Conservation (phyloP, 306 rosid species). For the Lithocarpus polystachyus region DNA sequence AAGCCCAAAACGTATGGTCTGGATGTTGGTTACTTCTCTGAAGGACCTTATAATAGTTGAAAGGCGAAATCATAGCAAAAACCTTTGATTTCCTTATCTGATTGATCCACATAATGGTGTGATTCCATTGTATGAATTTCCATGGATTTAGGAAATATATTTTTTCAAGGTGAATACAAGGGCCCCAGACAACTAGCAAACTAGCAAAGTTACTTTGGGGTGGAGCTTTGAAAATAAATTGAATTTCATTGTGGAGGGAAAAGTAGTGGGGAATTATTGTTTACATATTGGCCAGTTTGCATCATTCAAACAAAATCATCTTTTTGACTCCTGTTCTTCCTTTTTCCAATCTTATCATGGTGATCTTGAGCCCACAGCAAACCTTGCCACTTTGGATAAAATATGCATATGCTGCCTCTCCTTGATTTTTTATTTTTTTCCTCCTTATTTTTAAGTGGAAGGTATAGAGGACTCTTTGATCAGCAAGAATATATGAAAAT, state of each 20-base stretch:
- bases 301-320: slow-evolving; percentile 11
- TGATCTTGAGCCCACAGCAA: not conserved
- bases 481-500: not conserved
- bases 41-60: not conserved
- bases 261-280: slow-evolving; percentile 12
- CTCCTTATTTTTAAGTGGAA: not conserved
- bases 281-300: not conserved
- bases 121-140: not conserved
- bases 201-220: slow-evolving; percentile 10
- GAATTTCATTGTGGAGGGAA: slow-evolving; percentile 11
- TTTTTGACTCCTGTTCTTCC: slow-evolving; percentile 1
- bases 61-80: not conserved
- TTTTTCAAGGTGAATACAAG: not conserved
- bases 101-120: not conserved
- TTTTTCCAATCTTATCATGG: not conserved
- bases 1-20: not conserved
- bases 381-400: not conserved
- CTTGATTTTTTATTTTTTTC: too few species aligned
- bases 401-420: too few species aligned
- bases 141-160: not conserved
- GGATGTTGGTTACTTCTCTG: not conserved
- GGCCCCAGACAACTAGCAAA: not conserved
- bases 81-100: not conserved
- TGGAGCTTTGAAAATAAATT: not conserved
- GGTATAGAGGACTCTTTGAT: not conserved